Evolutionary conservation across 2,329 filamentous ascomycete genomes (phyloP).

Genomic region (Coniochaeta sp.): DNA sequence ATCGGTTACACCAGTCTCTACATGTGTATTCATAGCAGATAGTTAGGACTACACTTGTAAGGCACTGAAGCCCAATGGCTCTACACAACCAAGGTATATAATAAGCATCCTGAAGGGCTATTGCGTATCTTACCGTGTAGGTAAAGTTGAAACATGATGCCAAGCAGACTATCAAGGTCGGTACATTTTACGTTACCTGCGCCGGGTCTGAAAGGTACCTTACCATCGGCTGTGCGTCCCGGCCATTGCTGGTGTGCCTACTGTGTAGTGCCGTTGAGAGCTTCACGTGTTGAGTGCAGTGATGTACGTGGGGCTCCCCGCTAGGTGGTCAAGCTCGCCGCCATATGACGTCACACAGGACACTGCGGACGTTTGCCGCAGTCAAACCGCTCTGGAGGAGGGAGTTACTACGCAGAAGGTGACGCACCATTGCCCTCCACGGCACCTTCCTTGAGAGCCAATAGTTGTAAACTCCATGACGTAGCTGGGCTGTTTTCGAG

Average conservation of each 20-base stretch:
- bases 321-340: neutral
- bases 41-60: no score
- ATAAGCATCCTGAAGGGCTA: no score
- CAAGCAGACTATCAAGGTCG: no score
- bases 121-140: no score
- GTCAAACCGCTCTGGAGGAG: neutral
- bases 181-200: no score
- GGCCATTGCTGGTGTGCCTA: neutral
- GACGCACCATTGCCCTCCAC: neutral
- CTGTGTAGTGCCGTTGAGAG: neutral
- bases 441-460: neutral
- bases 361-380: neutral
- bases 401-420: neutral
- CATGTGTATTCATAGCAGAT: no score
- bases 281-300: neutral
- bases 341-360: neutral
- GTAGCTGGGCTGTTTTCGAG: neutral
- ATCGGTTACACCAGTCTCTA: no score
- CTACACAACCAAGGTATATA: no score
- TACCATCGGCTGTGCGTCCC: neutral
- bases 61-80: no score
- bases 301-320: neutral
- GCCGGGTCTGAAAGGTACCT: no score
- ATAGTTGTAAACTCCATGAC: neutral
- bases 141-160: no score